Conservation (phyloP, 495 filamentous ascomycete species). For the Wilcoxina mikolae region DNA sequence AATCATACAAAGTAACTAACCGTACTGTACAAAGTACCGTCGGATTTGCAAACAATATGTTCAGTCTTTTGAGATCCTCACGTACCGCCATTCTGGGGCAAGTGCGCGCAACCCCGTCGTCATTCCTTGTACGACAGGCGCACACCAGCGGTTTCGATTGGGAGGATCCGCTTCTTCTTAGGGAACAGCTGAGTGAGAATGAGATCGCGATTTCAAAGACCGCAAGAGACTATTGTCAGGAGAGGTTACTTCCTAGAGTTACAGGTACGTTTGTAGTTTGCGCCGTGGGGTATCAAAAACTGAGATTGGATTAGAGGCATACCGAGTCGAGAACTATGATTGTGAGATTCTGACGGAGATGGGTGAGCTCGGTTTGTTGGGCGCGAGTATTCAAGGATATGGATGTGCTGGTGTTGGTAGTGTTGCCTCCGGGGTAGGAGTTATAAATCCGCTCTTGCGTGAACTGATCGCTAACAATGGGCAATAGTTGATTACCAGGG, state of each 20-base stretch:
- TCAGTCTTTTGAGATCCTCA: constrained; percentile 6
- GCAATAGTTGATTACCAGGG: constrained; percentile 63
- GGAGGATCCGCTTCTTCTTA: constrained; percentile 72
- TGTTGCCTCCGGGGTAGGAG: constrained; percentile 56
- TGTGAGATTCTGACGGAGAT: constrained; percentile 79
- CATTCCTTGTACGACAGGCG: neutral
- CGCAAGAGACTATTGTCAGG: constrained; percentile 84
- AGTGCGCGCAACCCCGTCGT: too few species aligned
- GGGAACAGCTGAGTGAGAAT: constrained; percentile 67
- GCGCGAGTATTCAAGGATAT: constrained; percentile 82
- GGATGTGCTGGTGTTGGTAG: constrained; percentile 87
- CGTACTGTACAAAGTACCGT: neutral
- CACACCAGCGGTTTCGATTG: constrained; percentile 50
- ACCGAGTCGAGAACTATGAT: constrained; percentile 87
- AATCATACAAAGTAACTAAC: too few species aligned
- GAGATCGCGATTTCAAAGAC: constrained; percentile 80
- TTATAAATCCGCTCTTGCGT: neutral
- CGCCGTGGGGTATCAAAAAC: constrained; percentile 10
- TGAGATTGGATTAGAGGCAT: constrained; percentile 53
- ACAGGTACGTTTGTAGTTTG: constrained; percentile 47
- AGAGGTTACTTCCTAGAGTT: constrained; percentile 67
- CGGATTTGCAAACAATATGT: neutral
- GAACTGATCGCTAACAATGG: neutral
- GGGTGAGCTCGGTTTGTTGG: constrained; percentile 85
- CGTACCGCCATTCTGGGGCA: constrained; percentile 8